Conservation (phyloP, 768 basidiomycete species). For the Suillus subaureus region DNA sequence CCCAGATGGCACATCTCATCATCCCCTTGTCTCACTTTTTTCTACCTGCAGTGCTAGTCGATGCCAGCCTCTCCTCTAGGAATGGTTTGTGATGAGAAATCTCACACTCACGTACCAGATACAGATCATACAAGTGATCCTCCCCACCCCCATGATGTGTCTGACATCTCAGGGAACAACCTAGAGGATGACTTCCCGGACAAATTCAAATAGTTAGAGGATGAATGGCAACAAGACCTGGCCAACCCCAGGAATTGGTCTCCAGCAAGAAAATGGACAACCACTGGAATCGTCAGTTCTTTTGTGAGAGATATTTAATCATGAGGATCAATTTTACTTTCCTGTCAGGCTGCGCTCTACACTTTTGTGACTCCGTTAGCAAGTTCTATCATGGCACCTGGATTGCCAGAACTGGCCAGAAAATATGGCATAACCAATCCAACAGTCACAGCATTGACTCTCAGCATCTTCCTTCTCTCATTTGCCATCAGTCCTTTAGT, state of each 20-base stretch:
- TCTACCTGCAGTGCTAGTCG: background rate
- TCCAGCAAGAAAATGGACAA: background rate
- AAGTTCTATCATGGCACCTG: background rate
- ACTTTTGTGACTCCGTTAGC: background rate
- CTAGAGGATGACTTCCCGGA: background rate
- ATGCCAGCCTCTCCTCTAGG: background rate
- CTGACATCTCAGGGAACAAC: background rate
- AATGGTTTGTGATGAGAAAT: background rate
- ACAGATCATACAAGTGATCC: background rate
- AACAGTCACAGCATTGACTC: background rate
- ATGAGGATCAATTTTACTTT: background rate
- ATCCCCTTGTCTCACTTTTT: background rate
- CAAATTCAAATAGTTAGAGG: background rate
- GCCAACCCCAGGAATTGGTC: background rate
- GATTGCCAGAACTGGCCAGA: background rate
- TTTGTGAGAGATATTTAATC: background rate
- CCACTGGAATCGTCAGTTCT: slow-evolving; percentile 43
- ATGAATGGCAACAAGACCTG: slow-evolving; percentile 57
- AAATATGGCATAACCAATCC: background rate
- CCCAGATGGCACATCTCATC: background rate
- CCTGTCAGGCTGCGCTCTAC: background rate
- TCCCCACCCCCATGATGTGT: background rate
- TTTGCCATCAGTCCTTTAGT: background rate
- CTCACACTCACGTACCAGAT: background rate
- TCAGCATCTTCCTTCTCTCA: background rate